phyloP scores from a whole-genome alignment of 225 moss, liverwort and hornwort genomes.

The Rhytidiadelphus loreus region DNA sequence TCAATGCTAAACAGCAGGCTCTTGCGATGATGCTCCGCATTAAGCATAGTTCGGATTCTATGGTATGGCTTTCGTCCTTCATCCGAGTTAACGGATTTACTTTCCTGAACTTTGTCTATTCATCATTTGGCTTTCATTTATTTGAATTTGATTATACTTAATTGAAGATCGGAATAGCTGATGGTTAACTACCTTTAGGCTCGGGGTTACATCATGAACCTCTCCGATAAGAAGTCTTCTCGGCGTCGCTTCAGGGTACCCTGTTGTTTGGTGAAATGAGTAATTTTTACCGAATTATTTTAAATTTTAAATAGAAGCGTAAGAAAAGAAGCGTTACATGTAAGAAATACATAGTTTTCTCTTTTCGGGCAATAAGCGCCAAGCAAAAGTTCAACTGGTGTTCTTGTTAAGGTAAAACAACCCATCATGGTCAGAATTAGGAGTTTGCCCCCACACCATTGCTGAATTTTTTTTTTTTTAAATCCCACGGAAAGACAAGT shows the following conservation, averaged over 20 bases:
- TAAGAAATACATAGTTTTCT: not conserved
- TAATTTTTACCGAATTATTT: not conserved
- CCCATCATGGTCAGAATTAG: too few species aligned
- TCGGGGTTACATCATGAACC: not conserved
- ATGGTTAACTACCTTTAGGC: not conserved
- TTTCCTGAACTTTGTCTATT: not conserved
- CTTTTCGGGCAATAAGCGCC: not conserved
- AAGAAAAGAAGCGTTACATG: not conserved
- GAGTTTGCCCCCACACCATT: too few species aligned
- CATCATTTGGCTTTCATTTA: not conserved
- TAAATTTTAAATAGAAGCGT: not conserved
- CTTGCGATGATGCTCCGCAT: conserved; percentile 72
- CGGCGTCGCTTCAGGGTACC: not conserved
- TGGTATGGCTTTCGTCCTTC: conserved; percentile 34
- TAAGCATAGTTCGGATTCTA: conserved; percentile 51
- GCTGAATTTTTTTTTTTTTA: too few species aligned
- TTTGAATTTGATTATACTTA: not conserved
- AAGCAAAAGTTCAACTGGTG: not conserved
- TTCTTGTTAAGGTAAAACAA: not conserved
- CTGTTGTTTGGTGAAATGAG: not conserved
- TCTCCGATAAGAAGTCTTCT: not conserved
- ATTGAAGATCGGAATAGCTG: not conserved
- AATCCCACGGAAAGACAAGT: too few species aligned
- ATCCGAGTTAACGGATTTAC: not conserved
- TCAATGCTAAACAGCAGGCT: conserved; percentile 57